A percentile compares a stretch with the other conserved stretches of the same genome.
Evolutionary conservation across 805 yeast genomes (phyloP).

Genomic region (Spathaspora girioi): DNA sequence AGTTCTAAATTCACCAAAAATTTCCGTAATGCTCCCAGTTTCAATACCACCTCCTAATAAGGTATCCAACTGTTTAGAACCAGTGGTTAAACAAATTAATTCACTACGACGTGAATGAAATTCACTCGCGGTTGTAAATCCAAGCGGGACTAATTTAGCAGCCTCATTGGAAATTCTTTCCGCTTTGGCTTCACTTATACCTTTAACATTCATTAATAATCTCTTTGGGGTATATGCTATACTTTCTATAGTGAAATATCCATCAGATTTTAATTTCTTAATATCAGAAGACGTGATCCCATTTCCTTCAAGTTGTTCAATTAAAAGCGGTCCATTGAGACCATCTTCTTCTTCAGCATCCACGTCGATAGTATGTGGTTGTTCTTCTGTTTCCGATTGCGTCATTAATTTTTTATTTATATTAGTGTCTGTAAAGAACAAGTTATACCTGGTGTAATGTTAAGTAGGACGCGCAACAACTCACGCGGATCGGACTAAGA

Average conservation of each 20-base stretch:
- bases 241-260: slow-evolving; percentile 85
- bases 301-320: slow-evolving; percentile 61
- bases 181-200: slow-evolving; percentile 94
- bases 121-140: slow-evolving; percentile 95
- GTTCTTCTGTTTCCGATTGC: slow-evolving; percentile 6
- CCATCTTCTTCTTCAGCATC: slow-evolving; percentile 34
- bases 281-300: slow-evolving; percentile 82
- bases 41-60: slow-evolving; percentile 95
- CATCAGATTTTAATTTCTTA: slow-evolving; percentile 75
- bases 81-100: slow-evolving; percentile 90
- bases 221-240: slow-evolving; percentile 92
- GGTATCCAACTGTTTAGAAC: slow-evolving; percentile 90
- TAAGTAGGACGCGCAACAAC: too few relatives aligned
- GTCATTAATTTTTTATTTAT: slow-evolving; percentile 5
- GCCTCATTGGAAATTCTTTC: slow-evolving; percentile 82
- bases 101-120: slow-evolving; percentile 87
- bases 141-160: slow-evolving; percentile 84
- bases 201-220: slow-evolving; percentile 71
- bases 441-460: too few relatives aligned
- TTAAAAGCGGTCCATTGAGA: slow-evolving; percentile 37
- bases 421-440: neutral
- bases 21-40: slow-evolving; percentile 94
- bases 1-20: slow-evolving; percentile 96
- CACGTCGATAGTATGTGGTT: neutral
- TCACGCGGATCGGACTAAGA: too few relatives aligned